Conservation (phyloP, 352 stramenopile species). For the Pythium utonaiense region DNA sequence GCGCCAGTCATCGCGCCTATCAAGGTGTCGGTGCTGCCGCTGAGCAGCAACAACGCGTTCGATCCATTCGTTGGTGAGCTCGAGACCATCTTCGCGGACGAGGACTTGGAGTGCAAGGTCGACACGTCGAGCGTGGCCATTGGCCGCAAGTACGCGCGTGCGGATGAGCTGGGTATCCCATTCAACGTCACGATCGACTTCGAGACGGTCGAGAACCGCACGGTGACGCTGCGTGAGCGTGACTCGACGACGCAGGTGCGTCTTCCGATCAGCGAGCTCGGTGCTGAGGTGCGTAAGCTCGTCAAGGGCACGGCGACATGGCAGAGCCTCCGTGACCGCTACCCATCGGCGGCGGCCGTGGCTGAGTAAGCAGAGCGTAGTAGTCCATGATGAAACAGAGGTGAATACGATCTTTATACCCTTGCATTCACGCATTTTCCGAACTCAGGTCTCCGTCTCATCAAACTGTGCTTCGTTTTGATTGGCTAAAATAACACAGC, state of each 20-base stretch:
- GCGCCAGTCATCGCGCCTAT: slow-evolving; percentile 96
- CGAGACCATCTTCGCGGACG: slow-evolving; percentile 56
- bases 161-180: slow-evolving; percentile 97
- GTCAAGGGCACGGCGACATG: slow-evolving; percentile 84
- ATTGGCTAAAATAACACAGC: not conserved
- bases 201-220: slow-evolving; percentile 94
- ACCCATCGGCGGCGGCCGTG: slow-evolving; percentile 62
- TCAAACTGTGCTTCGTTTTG: not conserved
- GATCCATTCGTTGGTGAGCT: slow-evolving; percentile 79
- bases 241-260: slow-evolving; percentile 96
- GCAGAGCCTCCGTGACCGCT: slow-evolving; percentile 76
- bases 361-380: slow-evolving; percentile 10
- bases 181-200: slow-evolving; percentile 98
- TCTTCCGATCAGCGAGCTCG: slow-evolving; percentile 85
- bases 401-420: not conserved
- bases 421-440: not conserved
- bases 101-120: slow-evolving; percentile 87
- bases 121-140: slow-evolving; percentile 94
- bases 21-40: slow-evolving; percentile 96
- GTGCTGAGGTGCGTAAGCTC: slow-evolving; percentile 78
- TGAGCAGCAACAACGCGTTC: slow-evolving; percentile 88
- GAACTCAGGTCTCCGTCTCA: not conserved
- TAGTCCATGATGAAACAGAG: not conserved
- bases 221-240: slow-evolving; percentile 94
- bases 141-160: slow-evolving; percentile 90